phyloP scores from a whole-genome alignment of 257 asterid species.

The Gentiana straminea region DNA sequence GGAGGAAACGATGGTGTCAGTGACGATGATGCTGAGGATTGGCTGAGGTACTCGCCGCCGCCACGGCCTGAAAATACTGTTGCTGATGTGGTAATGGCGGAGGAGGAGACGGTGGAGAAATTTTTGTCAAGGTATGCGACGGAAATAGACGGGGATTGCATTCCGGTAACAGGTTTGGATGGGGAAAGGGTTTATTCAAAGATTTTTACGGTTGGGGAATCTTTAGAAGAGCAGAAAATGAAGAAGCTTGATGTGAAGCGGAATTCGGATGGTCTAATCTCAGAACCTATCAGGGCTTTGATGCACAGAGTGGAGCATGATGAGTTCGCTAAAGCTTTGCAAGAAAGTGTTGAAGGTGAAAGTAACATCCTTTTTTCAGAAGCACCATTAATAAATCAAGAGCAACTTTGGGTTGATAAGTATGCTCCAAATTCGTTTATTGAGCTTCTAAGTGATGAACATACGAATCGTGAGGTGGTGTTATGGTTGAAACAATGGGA shows the following conservation, averaged over 20 bases:
- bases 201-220: conserved; percentile 31
- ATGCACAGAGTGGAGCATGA: conserved; percentile 71
- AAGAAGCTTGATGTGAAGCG: conserved; percentile 31
- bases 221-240: conserved; percentile 26
- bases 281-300: conserved; percentile 67
- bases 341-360: conserved; percentile 47
- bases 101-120: conserved; percentile 37
- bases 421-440: conserved; percentile 93
- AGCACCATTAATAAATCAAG: conserved; percentile 29
- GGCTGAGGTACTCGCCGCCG: conserved; percentile 54
- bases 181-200: conserved; percentile 94
- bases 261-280: conserved; percentile 49
- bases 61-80: conserved; percentile 27
- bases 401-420: conserved; percentile 95
- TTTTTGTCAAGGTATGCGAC: conserved; percentile 57
- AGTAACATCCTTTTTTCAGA: conserved; percentile 28
- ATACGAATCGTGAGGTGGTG: conserved; percentile 97
- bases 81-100: conserved; percentile 31
- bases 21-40: conserved; percentile 43
- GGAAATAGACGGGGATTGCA: conserved; percentile 78
- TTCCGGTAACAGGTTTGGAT: conserved; percentile 85
- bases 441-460: conserved; percentile 97
- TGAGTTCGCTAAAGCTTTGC: conserved; percentile 68
- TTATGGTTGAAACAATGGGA: conserved; percentile 99
- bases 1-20: not conserved